Conservation (phyloP, 139 green algal species). For the Asterochloris sp. region DNA sequence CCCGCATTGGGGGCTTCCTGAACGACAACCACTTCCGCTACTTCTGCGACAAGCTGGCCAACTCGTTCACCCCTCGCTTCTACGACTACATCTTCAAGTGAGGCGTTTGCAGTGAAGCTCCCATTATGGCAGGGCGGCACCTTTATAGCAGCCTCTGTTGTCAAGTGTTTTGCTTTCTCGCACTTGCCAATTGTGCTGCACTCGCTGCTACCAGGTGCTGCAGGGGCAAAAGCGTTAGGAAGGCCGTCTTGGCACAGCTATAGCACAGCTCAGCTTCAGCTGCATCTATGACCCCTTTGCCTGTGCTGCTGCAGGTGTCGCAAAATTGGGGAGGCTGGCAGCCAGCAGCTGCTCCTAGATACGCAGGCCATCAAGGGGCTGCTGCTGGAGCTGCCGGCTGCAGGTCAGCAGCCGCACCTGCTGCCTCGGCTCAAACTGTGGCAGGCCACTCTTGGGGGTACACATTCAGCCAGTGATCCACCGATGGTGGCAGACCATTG, state of each 20-base stretch:
- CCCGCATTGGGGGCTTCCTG: conserved; percentile 58
- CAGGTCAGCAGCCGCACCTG: conserved; percentile 5
- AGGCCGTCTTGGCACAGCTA: not conserved
- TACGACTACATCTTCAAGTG: conserved; percentile 58
- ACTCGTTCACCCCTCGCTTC: conserved; percentile 80
- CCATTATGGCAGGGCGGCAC: not conserved
- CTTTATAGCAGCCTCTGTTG: not conserved
- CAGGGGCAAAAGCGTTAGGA: no score
- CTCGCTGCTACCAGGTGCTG: not conserved
- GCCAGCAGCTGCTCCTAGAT: conserved; percentile 77
- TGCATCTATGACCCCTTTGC: not conserved
- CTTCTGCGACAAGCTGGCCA: conserved; percentile 93
- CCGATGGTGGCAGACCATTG: no score
- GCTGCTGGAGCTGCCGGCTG: conserved; percentile 31
- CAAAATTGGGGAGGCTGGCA: conserved; percentile 44
- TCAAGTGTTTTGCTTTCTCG: not conserved
- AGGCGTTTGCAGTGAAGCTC: not conserved
- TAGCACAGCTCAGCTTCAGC: not conserved
- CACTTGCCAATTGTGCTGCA: not conserved
- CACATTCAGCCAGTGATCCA: no score
- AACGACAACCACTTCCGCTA: conserved; percentile 80
- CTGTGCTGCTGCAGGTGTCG: conserved; percentile 26
- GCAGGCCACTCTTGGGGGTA: no score
- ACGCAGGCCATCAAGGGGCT: conserved; percentile 61
- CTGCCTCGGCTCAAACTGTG: no score